Percentiles rank a stretch among this genome's conserved stretches.
Conservation (phyloP, 2,329 filamentous ascomycete genomes). For the Gaeumannomyces sp. region DNA sequence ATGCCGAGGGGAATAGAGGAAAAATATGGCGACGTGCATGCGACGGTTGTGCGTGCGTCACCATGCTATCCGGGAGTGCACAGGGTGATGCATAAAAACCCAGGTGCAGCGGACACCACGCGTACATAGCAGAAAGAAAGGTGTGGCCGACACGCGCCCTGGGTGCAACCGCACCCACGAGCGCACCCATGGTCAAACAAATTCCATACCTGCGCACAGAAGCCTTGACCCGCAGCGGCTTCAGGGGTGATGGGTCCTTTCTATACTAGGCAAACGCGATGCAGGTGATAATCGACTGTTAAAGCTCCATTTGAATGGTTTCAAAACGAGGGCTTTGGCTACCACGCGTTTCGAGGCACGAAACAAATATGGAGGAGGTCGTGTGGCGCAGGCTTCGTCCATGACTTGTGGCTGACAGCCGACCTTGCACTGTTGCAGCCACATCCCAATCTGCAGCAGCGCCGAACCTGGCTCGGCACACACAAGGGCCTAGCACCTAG, state of each 20-base stretch:
- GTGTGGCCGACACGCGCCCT: not conserved
- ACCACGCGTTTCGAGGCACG: too few relatives aligned
- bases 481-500: too few relatives aligned
- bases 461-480: too few relatives aligned
- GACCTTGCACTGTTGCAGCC: too few relatives aligned
- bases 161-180: not conserved
- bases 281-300: too few relatives aligned
- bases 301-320: too few relatives aligned
- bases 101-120: not conserved
- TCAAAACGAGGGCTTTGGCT: too few relatives aligned
- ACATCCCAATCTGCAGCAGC: too few relatives aligned
- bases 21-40: not conserved
- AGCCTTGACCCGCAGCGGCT: not conserved
- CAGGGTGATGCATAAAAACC: not conserved
- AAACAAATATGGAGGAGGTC: too few relatives aligned
- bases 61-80: not conserved
- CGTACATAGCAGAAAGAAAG: not conserved
- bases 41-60: not conserved
- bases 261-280: not conserved
- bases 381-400: too few relatives aligned
- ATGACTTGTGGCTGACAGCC: too few relatives aligned
- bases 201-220: not conserved
- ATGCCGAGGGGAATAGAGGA: not conserved
- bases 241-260: not conserved
- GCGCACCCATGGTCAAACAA: not conserved